phyloP scores from a whole-genome alignment of 148 eudicot genomes.

The Amaranthus cruentus region DNA sequence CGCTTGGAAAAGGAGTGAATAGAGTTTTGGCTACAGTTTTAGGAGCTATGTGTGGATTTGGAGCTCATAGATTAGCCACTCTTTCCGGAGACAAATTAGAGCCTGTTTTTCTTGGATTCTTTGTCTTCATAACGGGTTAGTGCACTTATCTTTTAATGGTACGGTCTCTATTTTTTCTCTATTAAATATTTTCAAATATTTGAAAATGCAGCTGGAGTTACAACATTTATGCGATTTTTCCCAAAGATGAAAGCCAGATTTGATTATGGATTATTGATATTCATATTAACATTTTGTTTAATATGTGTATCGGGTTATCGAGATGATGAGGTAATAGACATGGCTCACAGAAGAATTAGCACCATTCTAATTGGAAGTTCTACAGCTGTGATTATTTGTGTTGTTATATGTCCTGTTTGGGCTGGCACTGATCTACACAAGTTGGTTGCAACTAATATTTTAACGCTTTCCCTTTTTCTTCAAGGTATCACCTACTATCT shows the following conservation, averaged over 20 bases:
- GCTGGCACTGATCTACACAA: conserved; percentile 70
- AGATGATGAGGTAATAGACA: conserved; percentile 40
- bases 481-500: conserved; percentile 31
- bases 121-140: conserved; percentile 44
- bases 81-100: conserved; percentile 28
- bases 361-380: conserved; percentile 54
- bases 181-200: too few relatives aligned
- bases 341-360: conserved; percentile 42
- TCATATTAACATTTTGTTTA: conserved; percentile 56
- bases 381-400: conserved; percentile 37
- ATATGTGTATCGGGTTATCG: conserved; percentile 55
- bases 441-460: conserved; percentile 37
- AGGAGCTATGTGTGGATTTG: conserved; percentile 43
- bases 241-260: conserved; percentile 61
- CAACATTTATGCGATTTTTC: conserved; percentile 47
- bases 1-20: conserved; percentile 55
- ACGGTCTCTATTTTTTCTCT: too few relatives aligned
- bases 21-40: conserved; percentile 47
- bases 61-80: conserved; percentile 41
- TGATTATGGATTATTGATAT: conserved; percentile 62
- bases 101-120: conserved; percentile 33
- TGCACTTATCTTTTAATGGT: too few relatives aligned
- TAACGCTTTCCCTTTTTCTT: conserved; percentile 44
- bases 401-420: conserved; percentile 64
- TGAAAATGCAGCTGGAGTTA: conserved; percentile 33